Base-by-base conservation (phyloP, 352 stramenopile species). In the Nothophytophthora sp. region DNA sequence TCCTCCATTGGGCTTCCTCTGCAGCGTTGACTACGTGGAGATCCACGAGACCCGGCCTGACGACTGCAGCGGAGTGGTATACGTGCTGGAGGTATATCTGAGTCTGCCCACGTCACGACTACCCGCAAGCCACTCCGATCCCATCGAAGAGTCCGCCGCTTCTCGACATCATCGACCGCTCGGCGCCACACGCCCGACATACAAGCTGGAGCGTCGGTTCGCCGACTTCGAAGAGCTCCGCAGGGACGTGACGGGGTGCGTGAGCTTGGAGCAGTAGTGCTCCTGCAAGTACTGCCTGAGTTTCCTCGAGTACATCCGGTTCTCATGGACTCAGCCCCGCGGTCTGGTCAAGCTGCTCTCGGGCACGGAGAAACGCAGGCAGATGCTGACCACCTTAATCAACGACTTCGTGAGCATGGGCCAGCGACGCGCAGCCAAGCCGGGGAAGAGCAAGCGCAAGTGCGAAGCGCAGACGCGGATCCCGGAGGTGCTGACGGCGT, bases 241-340 rank as follows among this genome's bases (percentile, higher is more conserved):
- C 29, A 50, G 50, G 1, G 58, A 60, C 2, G 55, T 81, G 13
- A 57, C 57, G 13, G 38, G 33, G 5, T 72, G 52, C 37, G 43
- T 54, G 56, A 73, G 52, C 53, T 60, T 60, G 32, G 65, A 79
- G 42, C 55, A 45, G 13, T 59, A 69, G 44, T 76, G 63, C 41
- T n/a, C 60, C 4, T 86, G 75, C 28, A 48, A 52, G 9, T 82
- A 83, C 48, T 86, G 75, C 44, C 60, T 77, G 30, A 52, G 60
- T 34, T 78, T 81, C 25, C 48, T 78, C 24, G 50, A 70, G 29
- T 59, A 78, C 50, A 49, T 83, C 41, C 60, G 70, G 9, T 82
- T 81, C 54, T 64, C 44, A 18, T 42, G 51, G 19, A 32, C 24
- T 0, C 68, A 86, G 46, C 74, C 74, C 7, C 45, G 58, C 7